Evolutionary conservation across 768 basidiomycete genomes (phyloP), one percentile per base, ranked within the genome.

Genomic region (Tricholoma bakamatsutake): DNA sequence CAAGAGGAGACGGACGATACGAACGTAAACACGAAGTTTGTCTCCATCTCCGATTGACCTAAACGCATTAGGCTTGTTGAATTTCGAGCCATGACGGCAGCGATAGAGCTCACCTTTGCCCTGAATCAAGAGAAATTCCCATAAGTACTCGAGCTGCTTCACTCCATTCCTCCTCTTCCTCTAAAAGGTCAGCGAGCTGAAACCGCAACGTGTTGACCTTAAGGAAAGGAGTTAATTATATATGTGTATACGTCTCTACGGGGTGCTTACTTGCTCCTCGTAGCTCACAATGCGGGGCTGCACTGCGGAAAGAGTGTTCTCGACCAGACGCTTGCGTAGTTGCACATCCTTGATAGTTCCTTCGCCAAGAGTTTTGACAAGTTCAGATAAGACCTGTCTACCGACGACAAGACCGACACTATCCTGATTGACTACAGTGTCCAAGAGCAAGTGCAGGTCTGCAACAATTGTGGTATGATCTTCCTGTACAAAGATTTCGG

Each of bases 71-170:
- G 48, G 59, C 47, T 56, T 57, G 33, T 13, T 54, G 51, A 51
- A 50, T 53, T 39, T 52, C 34, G 30, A 51, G 33, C 54, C 61
- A 39, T 40, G 12, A 56, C 40, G 17, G 15, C 53, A 4, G 4
- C 21, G 45, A 52, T 50, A 13, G 15, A n/a, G 64, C 78, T 62
- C 58, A 93, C 95, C 93, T 81, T 67, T 90, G 85, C 28, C 88
- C 86, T 21, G 91, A 88, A 68, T 98, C 96, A 40, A 97, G 77
- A 5, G 93, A 93, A 40, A 98, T 93, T 39, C 87, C 85, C 82
- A 92, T 95, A 40, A 98, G 79, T 34, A 96, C 88, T 51, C 86
- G 84, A 0, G 97, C 97, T 12, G 97, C 93, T 50, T 86, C 90
- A 57, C 86, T 87, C 89, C 93, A 98, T 67, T 93, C 92, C 68